Conservation (phyloP, 2,329 filamentous ascomycete species). For the Aspergillus clavatus region DNA sequence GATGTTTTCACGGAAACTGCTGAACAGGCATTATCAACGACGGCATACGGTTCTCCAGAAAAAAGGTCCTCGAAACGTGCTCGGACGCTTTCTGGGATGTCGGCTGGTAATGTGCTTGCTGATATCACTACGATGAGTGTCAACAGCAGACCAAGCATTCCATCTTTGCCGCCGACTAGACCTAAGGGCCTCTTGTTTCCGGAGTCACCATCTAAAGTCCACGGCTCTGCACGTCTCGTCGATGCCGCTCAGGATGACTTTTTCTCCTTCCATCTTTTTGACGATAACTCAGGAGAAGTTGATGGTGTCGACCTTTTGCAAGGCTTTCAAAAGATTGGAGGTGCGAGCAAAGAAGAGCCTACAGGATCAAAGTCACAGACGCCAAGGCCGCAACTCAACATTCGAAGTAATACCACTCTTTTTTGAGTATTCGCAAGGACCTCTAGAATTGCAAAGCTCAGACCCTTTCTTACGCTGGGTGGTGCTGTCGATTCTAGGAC, state of each 20-base stretch:
- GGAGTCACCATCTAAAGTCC: slow-evolving; percentile 38
- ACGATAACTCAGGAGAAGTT: slow-evolving; percentile 40
- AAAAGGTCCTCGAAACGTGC: slow-evolving; percentile 51
- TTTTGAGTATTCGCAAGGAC: slow-evolving; percentile 21
- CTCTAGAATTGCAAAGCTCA: neutral
- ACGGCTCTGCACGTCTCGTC: slow-evolving; percentile 28
- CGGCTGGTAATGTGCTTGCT: slow-evolving; percentile 48
- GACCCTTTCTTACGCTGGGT: no score
- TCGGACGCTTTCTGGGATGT: slow-evolving; percentile 47
- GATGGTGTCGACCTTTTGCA: slow-evolving; percentile 45
- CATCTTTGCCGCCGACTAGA: slow-evolving; percentile 32
- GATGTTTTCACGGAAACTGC: slow-evolving; percentile 51
- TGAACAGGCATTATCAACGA: slow-evolving; percentile 35
- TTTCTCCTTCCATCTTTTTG: slow-evolving; percentile 46
- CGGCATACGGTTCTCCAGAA: slow-evolving; percentile 49
- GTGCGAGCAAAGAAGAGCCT: slow-evolving; percentile 31
- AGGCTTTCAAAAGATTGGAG: slow-evolving; percentile 46
- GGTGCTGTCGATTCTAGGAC: neutral
- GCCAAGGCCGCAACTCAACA: slow-evolving; percentile 28
- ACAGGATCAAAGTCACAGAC: slow-evolving; percentile 26
- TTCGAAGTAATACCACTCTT: slow-evolving; percentile 31
- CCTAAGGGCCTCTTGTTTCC: slow-evolving; percentile 31
- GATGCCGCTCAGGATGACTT: slow-evolving; percentile 42
- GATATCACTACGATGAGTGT: slow-evolving; percentile 38
- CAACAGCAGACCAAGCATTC: slow-evolving; percentile 32